Evolutionary conservation across 2,329 filamentous ascomycete species (phyloP), one percentile per base, ranked within the genome.

Genomic region (Incumbomyces delicatus): DNA sequence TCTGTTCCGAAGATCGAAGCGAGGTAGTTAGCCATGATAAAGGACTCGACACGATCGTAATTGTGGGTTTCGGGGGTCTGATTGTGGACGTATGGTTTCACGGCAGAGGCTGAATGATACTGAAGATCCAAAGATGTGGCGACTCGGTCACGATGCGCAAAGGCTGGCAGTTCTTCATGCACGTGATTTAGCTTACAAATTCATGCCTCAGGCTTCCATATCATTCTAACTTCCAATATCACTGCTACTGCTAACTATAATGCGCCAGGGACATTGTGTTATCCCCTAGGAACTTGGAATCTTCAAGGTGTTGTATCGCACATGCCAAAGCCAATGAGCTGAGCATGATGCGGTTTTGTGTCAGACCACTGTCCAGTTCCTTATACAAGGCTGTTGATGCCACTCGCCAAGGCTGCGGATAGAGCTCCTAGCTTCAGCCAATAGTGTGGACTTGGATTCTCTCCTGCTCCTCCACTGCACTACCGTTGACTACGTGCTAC

Each of bases 1-100:
- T 98, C 92, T 27, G 92, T 98, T 63, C 92, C 92, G 76, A 98
- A 98, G 73, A 98, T 98, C 65, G 88, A 95, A 62, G 92, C 92
- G 67, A 98, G 85, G 67, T 95, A 96, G 76, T 95, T 95, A 63
- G 89, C 89, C 89, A 95, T 95, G 63, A 22, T 70, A 55, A 41
- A 44, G 39, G 16, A 31, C 10, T 7, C 17, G 17, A 31, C 22
- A 27, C 13, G 20, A 14, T 2, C 34, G 18, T 10, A 18, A 14
- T 31, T 41, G 20, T 18, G 31, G 27, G 2, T n/a, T 17, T 36
- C 16, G 2, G 17, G 2, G n/a, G 7, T 44, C 12, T 36, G 31
- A 17, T 37, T 13, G 42, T 36, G 31, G n/a, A 13, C 10, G 27
- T 41, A 8, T 4, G n/a, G 6, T 11, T n/a, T 17, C 13, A 35